Base-by-base conservation (phyloP, 306 rosid species). In the Arachis stenosperma region DNA sequence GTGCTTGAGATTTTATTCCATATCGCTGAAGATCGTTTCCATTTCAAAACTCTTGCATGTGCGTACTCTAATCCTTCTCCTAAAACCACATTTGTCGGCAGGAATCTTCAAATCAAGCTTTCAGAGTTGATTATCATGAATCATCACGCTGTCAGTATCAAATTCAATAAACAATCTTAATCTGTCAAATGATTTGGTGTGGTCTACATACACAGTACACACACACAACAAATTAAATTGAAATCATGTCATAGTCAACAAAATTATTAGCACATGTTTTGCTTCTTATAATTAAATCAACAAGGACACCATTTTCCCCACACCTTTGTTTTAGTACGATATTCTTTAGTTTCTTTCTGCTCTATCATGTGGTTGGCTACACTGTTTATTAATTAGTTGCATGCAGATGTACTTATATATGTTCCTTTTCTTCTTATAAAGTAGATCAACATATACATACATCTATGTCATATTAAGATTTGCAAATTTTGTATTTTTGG, bases 221-320 rank as follows among this genome's bases (percentile, higher is more conserved):
- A 33, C 4, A 33, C 37, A 33, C 37, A 33, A 33, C 37, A 33
- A 33, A 2, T 33, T 33, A 33, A 33, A 33, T 33, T 33, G 37
- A 29, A 15, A 43, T 10, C 27, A 3, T 46, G 59, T 67, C 58
- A 50, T 50, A 52, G 48, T 36, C 73, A 68, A 53, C 29, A n/a
- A 52, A 69, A 67, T 67, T 50, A 67, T 67, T 50, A 67, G 3
- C 60, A 8, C 30, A 48, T 46, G 41, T 65, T 65, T 65, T 65
- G n/a, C 36, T 41, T 3, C 14, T 44, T 36, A 27, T 27, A 9
- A 17, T 44, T 39, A 39, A 61, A 61, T 39, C 66, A 61, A 61
- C 47, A 61, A 61, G 66, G 65, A 13, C 17, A 39, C 0, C 4
- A 59, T 2, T 29, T 55, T 29, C 12, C 40, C 11, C 48, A 8